Conservation (phyloP, 2,329 filamentous ascomycete species). For the Didymella segeticola region DNA sequence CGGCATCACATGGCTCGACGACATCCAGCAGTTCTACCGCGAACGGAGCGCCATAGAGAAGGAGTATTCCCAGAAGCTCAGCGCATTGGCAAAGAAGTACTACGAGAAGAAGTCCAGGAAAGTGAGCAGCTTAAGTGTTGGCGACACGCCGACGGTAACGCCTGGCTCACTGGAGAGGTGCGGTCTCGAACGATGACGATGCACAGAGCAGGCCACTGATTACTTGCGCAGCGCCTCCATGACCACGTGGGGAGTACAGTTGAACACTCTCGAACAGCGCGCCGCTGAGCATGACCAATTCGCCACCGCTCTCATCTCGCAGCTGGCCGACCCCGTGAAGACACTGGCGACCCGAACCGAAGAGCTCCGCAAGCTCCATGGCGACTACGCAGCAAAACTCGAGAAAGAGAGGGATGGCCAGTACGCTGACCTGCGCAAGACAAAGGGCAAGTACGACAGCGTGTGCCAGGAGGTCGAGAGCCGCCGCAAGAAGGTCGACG, state of each 20-base stretch:
- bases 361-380: constrained; percentile 88
- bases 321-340: constrained; percentile 88
- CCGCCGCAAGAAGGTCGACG: constrained; percentile 92
- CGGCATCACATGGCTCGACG: constrained; percentile 93
- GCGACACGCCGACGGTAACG: constrained; percentile 90
- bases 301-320: constrained; percentile 75
- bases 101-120: constrained; percentile 96
- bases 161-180: constrained; percentile 92
- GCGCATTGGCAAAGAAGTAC: constrained; percentile 89
- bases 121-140: constrained; percentile 85
- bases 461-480: constrained; percentile 94
- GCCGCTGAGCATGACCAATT: constrained; percentile 90
- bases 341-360: constrained; percentile 78
- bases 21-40: constrained; percentile 96
- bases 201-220: constrained; percentile 28
- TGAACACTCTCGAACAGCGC: constrained; percentile 85
- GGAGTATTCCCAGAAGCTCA: constrained; percentile 91
- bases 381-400: constrained; percentile 85
- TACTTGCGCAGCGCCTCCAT: constrained; percentile 75
- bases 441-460: constrained; percentile 90
- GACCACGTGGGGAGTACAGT: constrained; percentile 94
- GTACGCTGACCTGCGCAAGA: constrained; percentile 86
- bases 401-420: constrained; percentile 86
- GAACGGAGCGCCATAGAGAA: constrained; percentile 94
- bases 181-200: constrained; percentile 8